phyloP scores from a whole-genome alignment of 176 grass and related monocot species.

The Areca catechu region DNA sequence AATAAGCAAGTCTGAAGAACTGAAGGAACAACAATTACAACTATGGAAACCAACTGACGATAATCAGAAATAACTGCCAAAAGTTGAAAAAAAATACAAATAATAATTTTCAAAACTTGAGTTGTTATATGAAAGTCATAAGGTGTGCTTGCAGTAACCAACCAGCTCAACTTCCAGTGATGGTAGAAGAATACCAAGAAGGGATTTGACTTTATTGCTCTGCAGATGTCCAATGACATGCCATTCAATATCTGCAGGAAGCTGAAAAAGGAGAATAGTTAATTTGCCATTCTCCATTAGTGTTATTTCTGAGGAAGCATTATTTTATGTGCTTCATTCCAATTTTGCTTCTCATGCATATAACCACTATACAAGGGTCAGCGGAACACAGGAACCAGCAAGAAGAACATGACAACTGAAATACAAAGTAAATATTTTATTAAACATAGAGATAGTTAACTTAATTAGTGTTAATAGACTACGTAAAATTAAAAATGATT shows the following conservation, averaged over 20 bases:
- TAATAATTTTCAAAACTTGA: too few relatives aligned
- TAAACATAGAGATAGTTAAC: not conserved
- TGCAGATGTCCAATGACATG: slow-evolving; percentile 94
- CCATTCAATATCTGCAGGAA: slow-evolving; percentile 90
- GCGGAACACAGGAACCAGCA: not conserved
- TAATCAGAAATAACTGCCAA: too few relatives aligned
- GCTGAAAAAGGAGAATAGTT: slow-evolving; percentile 38
- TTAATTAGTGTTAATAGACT: too few relatives aligned
- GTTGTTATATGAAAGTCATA: too few relatives aligned
- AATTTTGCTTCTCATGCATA: not conserved
- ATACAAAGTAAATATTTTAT: not conserved
- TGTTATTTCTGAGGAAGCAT: not conserved
- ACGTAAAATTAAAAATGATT: too few relatives aligned
- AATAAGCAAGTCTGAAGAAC: too few relatives aligned
- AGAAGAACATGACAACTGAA: not conserved
- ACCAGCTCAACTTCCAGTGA: slow-evolving; percentile 3
- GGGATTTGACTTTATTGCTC: slow-evolving; percentile 79
- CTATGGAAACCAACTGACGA: too few relatives aligned
- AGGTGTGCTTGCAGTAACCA: too few relatives aligned
- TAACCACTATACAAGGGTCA: not conserved
- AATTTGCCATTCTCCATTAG: not conserved
- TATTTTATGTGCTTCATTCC: not conserved
- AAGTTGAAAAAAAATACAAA: too few relatives aligned
- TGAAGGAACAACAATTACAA: too few relatives aligned
- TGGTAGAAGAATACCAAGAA: slow-evolving; percentile 40